Base-by-base conservation (phyloP, 2,329 filamentous ascomycete genomes). In the Cercospora citrullina region DNA sequence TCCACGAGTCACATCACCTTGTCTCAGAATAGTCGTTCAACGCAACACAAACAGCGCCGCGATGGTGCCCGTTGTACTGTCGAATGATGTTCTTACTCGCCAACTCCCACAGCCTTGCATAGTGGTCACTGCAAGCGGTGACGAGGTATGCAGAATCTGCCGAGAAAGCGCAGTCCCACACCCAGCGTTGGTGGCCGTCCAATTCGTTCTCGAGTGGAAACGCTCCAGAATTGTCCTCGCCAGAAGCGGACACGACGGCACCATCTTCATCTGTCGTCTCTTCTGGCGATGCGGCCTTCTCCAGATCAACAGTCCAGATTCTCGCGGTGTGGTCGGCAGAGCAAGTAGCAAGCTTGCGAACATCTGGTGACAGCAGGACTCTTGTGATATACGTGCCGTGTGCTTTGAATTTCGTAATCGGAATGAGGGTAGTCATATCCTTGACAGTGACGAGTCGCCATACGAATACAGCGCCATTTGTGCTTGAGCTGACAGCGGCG, bases 141-240 rank as follows among this genome's bases (percentile, higher is more conserved):
- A 97, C 94, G 6, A 97, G 84, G 76, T 97, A 97, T 0, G 94
- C 94, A 36, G 90, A 94, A 78, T 97, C 94, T 28, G 94, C 94
- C 69, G 91, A 94, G 81, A 97, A 97, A 0, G 94, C 94, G 76
- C 94, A 97, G 79, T 97, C 94, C 94, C 94, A 97, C 0, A 97
- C 94, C 94, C 94, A 97, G 64, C 94, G 89, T 81, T 97, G 94
- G 80, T 97, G 94, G 64, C 91, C 92, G 23, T 91, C 91, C 1
- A 97, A 87, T 1, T 93, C 96, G 2, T 93, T 93, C 80, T 97
- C 92, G 21, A 96, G 87, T 9, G 90, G 91, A 73, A 92, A 95
- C 51, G 84, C 90, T 79, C 85, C 87, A 8, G 77, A 81, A 18
- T 80, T 51, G 79, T 75, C 68, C 51, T 71, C 71, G 16, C 63